Base-by-base conservation (phyloP, 1,284 basidiomycete genomes). In the Boletellus deceptivus region DNA sequence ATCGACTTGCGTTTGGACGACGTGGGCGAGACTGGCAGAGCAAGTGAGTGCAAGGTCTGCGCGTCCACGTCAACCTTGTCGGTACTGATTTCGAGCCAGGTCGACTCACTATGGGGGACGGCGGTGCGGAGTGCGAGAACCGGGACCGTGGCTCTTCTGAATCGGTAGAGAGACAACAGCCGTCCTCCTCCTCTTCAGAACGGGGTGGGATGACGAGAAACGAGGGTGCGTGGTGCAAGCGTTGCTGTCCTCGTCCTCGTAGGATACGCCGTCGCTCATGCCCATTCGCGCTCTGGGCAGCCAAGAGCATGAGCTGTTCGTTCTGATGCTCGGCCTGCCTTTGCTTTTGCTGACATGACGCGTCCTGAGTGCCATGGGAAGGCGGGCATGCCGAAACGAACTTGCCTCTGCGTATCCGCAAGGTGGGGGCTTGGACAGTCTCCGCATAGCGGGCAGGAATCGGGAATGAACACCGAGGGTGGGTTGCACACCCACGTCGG, bases 101-200 rank as follows among this genome's bases (percentile, higher is more conserved):
- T 13, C 18, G 6, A 52, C 60, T 63, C 52, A 65, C 60, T 27
- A 45, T 33, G 9, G 62, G 51, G 6, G 59, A 59, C 6, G 53
- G 3, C 0, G 58, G 38, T 31, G 20, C 38, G 3, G 60, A 61
- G 38, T 50, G 41, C 34, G 60, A 61, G 25, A 61, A 61, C 3
- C 62, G 60, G 29, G 60, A 61, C 11, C 53, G 58, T 17, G 62
- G 61, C 13, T 63, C 58, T 17, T 64, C 60, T 3, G 53, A 61
- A 10, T 43, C 52, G 6, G 34, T 10, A 4, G 59, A 43, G 29
- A 17, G 16, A 22, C 18, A 37, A 10, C 18, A 20, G 6, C 14
- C 3, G 4, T 36, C 14, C 6, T 33, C 43, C 2, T 39, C 50
- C 18, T 6, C 27, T 22, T 39, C 39, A 35, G 25, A n/a, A 17